phyloP scores from a whole-genome alignment of 2,329 filamentous ascomycete species.

The Stachybotrys chartarum region DNA sequence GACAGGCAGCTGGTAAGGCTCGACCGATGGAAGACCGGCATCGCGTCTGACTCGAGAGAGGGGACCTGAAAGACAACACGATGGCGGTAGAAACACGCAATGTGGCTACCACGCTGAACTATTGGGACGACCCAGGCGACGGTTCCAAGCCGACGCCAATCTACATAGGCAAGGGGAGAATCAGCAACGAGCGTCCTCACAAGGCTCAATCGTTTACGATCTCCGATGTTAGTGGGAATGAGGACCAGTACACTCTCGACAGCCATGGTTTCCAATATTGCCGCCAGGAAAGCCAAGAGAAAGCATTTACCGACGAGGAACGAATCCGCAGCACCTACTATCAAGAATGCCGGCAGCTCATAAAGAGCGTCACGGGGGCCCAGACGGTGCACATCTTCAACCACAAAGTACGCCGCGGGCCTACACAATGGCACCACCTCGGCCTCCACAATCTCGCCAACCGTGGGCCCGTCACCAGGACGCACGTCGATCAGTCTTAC shows the following conservation, averaged over 20 bases:
- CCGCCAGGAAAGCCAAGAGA: constrained; percentile 19
- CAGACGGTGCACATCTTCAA: constrained; percentile 60
- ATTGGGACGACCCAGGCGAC: constrained; percentile 32
- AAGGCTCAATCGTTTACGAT: constrained; percentile 35
- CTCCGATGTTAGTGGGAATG: constrained; percentile 30
- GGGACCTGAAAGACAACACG: not conserved
- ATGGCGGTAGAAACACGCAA: constrained; percentile 8
- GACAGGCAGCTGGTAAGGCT: no score
- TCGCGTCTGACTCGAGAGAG: no score
- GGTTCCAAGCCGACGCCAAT: constrained; percentile 31
- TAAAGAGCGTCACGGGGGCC: constrained; percentile 56
- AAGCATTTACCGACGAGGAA: constrained; percentile 43
- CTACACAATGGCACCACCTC: constrained; percentile 56
- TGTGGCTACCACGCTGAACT: constrained; percentile 30
- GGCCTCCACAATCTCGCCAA: constrained; percentile 50
- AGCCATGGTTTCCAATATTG: constrained; percentile 32
- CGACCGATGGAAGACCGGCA: no score
- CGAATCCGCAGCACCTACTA: constrained; percentile 61
- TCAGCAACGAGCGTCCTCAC: constrained; percentile 22
- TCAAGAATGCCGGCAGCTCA: constrained; percentile 59
- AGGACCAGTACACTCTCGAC: constrained; percentile 31
- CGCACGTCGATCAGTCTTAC: constrained; percentile 50
- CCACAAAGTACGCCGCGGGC: constrained; percentile 57
- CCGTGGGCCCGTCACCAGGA: constrained; percentile 36
- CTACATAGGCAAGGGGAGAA: constrained; percentile 18